Evolutionary conservation across 495 filamentous ascomycete species (phyloP).

Genomic region (Tuber melanosporum): DNA sequence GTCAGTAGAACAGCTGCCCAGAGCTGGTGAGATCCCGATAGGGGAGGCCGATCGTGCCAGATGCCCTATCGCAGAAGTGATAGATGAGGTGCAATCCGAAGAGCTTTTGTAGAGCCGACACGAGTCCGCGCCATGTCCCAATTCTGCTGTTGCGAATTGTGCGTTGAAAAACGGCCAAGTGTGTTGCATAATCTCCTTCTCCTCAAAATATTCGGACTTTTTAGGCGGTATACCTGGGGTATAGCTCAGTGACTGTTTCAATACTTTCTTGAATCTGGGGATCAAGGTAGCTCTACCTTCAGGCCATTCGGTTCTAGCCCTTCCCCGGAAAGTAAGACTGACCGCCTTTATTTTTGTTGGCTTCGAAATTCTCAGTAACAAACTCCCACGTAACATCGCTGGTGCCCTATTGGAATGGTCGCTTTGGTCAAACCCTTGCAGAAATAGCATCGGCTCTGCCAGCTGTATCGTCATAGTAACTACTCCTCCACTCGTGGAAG

Average conservation of each 20-base stretch:
- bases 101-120: constrained; percentile 49
- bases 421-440: constrained; percentile 84
- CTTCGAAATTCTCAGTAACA: constrained; percentile 78
- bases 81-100: constrained; percentile 25
- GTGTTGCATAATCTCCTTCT: constrained; percentile 66
- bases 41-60: constrained; percentile 39
- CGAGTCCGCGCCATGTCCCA: constrained; percentile 61
- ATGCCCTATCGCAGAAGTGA: constrained; percentile 44
- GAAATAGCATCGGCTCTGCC: constrained; percentile 82
- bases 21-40: constrained; percentile 18
- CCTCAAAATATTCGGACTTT: constrained; percentile 77
- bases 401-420: constrained; percentile 62
- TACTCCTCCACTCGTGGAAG: constrained; percentile 49
- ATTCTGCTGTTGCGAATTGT: constrained; percentile 54
- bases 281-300: constrained; percentile 55
- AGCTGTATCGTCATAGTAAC: constrained; percentile 49
- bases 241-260: constrained; percentile 18
- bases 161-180: constrained; percentile 80
- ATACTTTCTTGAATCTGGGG: background rate
- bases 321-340: constrained; percentile 75
- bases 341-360: constrained; percentile 93
- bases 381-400: constrained; percentile 76
- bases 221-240: constrained; percentile 73
- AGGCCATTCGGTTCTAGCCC: constrained; percentile 89
- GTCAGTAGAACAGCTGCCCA: constrained; percentile 27